phyloP scores from a whole-genome alignment of 371 early-diverging fungal species.

The Mortierella sp. region DNA sequence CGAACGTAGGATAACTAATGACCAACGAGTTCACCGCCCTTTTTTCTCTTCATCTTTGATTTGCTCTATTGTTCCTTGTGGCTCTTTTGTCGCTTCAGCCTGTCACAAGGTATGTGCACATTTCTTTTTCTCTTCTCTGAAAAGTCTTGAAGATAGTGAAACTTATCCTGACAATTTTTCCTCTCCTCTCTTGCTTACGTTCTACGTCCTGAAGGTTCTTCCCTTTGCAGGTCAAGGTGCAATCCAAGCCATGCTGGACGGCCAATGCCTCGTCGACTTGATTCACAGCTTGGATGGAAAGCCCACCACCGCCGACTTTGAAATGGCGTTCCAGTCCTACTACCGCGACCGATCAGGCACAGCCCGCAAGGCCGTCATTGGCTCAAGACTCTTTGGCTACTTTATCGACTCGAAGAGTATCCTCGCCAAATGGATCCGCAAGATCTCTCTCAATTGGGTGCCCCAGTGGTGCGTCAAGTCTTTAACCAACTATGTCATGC shows the following conservation, averaged over 20 bases:
- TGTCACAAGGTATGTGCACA: slow-evolving; percentile 20
- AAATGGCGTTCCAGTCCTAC: slow-evolving; percentile 23
- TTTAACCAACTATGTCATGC: slow-evolving; percentile 30
- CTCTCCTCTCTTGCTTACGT: neutral
- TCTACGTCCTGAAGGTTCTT: slow-evolving; percentile 17
- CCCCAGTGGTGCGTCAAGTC: slow-evolving; percentile 21
- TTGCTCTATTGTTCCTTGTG: neutral
- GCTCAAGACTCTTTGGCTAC: slow-evolving; percentile 33
- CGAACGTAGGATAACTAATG: neutral
- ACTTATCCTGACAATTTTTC: neutral
- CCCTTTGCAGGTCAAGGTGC: slow-evolving; percentile 56
- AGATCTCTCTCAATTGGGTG: slow-evolving; percentile 16
- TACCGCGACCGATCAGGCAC: slow-evolving; percentile 16
- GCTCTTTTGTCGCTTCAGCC: neutral
- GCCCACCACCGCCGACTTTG: slow-evolving; percentile 17
- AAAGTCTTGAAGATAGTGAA: neutral
- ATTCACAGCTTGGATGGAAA: slow-evolving; percentile 20
- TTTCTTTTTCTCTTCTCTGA: neutral
- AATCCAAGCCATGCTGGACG: slow-evolving; percentile 47
- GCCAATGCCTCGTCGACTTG: slow-evolving; percentile 37
- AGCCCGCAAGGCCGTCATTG: slow-evolving; percentile 29
- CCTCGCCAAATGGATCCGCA: slow-evolving; percentile 22
- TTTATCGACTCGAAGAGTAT: slow-evolving; percentile 25
- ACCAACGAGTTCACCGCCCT: neutral
- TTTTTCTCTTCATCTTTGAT: neutral